Percentiles rank a stretch among this genome's conserved stretches.
Conservation (phyloP, 192 early-diverging fungal species). For the Rhizophagus clarus region DNA sequence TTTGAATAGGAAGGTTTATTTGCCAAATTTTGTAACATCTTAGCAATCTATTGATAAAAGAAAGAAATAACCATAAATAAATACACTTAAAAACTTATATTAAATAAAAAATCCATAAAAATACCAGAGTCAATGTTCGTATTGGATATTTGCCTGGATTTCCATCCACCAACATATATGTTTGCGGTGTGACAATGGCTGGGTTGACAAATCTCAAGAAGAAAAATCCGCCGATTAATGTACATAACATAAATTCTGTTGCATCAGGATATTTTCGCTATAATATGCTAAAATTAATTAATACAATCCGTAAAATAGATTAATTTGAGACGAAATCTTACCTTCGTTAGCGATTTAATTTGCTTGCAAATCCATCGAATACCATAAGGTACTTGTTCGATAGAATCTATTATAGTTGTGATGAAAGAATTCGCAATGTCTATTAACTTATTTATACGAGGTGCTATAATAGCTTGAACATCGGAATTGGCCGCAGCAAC, state of each 20-base stretch:
- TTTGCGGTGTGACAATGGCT: constrained; percentile 93
- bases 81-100: background rate
- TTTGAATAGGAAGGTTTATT: constrained; percentile 92
- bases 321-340: constrained; percentile 11
- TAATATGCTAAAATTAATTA: background rate
- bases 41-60: constrained; percentile 66
- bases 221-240: constrained; percentile 96
- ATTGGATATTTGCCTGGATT: constrained; percentile 78
- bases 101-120: background rate
- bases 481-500: constrained; percentile 78
- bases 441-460: constrained; percentile 79
- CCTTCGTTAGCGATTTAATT: constrained; percentile 87
- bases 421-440: constrained; percentile 87
- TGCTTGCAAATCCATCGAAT: constrained; percentile 99
- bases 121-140: constrained; percentile 86
- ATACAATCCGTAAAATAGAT: background rate
- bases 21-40: constrained; percentile 92
- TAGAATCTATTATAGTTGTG: constrained; percentile 80
- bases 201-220: constrained; percentile 97
- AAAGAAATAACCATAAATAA: background rate
- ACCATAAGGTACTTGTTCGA: constrained; percentile 89
- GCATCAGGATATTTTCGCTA: constrained; percentile 88
- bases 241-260: constrained; percentile 85
- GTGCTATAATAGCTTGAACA: constrained; percentile 82
- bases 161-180: constrained; percentile 90